A percentile compares a stretch with the other conserved stretches of the same genome.
phyloP scores from a whole-genome alignment of 768 basidiomycete species.

The Tulasnella sp. region DNA sequence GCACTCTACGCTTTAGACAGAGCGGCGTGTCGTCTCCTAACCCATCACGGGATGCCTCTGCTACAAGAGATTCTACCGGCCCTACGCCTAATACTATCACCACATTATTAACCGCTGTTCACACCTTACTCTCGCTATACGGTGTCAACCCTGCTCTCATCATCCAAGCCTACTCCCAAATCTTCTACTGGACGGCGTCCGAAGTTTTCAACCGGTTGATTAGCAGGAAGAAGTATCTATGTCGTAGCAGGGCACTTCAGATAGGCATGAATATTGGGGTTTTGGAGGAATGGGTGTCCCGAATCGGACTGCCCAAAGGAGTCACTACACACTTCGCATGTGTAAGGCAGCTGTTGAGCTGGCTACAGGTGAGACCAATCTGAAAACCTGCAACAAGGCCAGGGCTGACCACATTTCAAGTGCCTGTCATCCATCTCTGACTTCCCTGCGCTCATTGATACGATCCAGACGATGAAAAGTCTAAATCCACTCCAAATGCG shows the following conservation, averaged over 20 bases:
- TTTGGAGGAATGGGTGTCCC: constrained; percentile 85
- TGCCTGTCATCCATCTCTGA: constrained; percentile 56
- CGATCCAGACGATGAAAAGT: constrained; percentile 72
- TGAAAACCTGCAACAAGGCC: not conserved
- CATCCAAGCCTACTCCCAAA: constrained; percentile 89
- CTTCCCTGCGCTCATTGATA: constrained; percentile 78
- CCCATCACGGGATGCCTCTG: not conserved
- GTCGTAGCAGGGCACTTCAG: constrained; percentile 80
- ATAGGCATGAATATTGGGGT: constrained; percentile 75
- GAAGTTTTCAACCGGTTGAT: constrained; percentile 76
- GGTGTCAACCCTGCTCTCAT: constrained; percentile 82
- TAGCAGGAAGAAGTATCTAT: constrained; percentile 89
- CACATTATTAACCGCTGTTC: constrained; percentile 70
- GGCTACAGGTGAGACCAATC: constrained; percentile 55
- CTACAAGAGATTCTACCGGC: not conserved
- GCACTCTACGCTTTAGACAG: not conserved
- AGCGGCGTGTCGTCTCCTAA: not conserved
- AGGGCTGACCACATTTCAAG: not conserved
- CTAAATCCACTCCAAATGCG: constrained; percentile 98
- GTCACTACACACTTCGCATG: constrained; percentile 72
- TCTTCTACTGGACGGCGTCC: constrained; percentile 97
- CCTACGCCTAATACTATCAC: constrained; percentile 33
- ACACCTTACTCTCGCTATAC: constrained; percentile 70
- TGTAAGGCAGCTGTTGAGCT: constrained; percentile 68
- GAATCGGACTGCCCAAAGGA: constrained; percentile 65